Evolutionary conservation across 306 rosid species (phyloP).

Genomic region (Prunus campanulata): DNA sequence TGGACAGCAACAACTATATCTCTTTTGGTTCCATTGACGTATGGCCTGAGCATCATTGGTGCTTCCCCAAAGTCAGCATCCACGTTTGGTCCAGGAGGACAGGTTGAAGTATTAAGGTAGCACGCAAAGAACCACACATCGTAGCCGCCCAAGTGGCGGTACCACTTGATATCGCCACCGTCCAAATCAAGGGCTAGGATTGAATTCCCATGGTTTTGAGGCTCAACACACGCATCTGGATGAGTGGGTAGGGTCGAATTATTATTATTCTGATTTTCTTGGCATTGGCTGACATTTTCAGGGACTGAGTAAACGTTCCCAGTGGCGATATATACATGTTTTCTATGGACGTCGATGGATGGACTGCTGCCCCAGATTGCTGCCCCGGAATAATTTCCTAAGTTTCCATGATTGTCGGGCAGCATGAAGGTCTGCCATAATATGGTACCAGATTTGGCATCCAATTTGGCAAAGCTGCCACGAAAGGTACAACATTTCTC

Average conservation of each 20-base stretch:
- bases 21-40: constrained; percentile 24
- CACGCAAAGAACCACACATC: constrained; percentile 59
- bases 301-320: constrained; percentile 67
- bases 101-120: constrained; percentile 28
- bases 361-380: constrained; percentile 80
- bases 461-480: constrained; percentile 45
- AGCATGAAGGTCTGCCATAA: constrained; percentile 59
- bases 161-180: constrained; percentile 51
- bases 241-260: constrained; percentile 32
- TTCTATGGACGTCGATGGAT: constrained; percentile 43
- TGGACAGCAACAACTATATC: constrained; percentile 61
- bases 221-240: constrained; percentile 48
- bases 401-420: constrained; percentile 38
- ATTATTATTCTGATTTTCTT: constrained; percentile 35
- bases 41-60: constrained; percentile 41
- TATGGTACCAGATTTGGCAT: constrained; percentile 33
- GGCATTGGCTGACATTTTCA: constrained; percentile 31
- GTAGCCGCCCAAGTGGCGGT: constrained; percentile 58
- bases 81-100: constrained; percentile 44
- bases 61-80: constrained; percentile 66
- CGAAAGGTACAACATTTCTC: constrained; percentile 59
- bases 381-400: constrained; percentile 50
- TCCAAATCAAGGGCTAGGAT: constrained; percentile 62
- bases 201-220: constrained; percentile 54
- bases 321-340: constrained; percentile 45